Evolutionary conservation across 2,329 filamentous ascomycete genomes (phyloP).

Genomic region (Leptoxyphium fumago): DNA sequence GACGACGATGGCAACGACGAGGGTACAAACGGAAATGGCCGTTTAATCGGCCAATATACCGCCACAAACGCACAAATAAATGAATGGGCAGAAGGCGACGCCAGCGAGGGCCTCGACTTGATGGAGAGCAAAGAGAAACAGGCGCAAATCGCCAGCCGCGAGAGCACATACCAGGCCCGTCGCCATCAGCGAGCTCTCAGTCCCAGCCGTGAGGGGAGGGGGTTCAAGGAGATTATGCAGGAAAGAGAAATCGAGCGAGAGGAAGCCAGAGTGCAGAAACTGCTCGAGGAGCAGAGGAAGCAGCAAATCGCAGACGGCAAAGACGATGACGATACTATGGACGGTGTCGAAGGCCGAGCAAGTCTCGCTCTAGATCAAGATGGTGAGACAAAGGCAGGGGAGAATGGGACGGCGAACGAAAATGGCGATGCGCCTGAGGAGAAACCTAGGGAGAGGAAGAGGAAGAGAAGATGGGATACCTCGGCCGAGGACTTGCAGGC

Average conservation of each 20-base stretch:
- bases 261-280: slow-evolving; percentile 68
- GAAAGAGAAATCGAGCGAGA: slow-evolving; percentile 81
- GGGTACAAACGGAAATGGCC: slow-evolving; percentile 48
- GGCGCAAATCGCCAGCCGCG: slow-evolving; percentile 78
- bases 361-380: slow-evolving; percentile 48
- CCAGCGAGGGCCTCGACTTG: slow-evolving; percentile 84
- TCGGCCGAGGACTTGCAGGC: slow-evolving; percentile 36
- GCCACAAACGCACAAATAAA: slow-evolving; percentile 84
- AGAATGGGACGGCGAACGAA: slow-evolving; percentile 61
- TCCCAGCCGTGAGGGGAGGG: slow-evolving; percentile 58
- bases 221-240: slow-evolving; percentile 84
- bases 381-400: slow-evolving; percentile 12
- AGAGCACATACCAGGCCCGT: slow-evolving; percentile 95
- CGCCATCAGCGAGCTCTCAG: slow-evolving; percentile 79
- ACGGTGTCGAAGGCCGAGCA: slow-evolving; percentile 49
- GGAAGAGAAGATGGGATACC: slow-evolving; percentile 82
- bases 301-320: slow-evolving; percentile 52
- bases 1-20: slow-evolving; percentile 68
- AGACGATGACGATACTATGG: slow-evolving; percentile 47
- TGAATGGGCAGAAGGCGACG: slow-evolving; percentile 80
- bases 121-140: slow-evolving; percentile 76
- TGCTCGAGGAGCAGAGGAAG: slow-evolving; percentile 64
- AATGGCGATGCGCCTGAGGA: slow-evolving; percentile 34
- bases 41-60: slow-evolving; percentile 89
- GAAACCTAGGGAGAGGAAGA: slow-evolving; percentile 62